Conservation (phyloP, 1,139 yeast genomes). For the Casaregolazyma lundiana region DNA sequence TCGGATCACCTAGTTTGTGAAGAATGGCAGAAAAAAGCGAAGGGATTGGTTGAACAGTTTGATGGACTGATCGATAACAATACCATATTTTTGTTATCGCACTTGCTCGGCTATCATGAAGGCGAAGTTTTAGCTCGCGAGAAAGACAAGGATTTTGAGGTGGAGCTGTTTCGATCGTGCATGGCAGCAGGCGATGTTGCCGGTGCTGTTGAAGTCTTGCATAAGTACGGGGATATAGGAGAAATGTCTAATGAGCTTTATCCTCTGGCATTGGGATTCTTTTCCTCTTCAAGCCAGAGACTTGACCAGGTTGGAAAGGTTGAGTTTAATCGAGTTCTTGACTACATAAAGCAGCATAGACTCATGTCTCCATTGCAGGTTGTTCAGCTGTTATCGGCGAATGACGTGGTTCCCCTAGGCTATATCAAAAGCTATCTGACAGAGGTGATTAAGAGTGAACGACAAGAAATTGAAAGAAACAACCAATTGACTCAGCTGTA, state of each 20-base stretch:
- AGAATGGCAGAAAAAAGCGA: slow-evolving; percentile 66
- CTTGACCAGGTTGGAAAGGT: slow-evolving; percentile 52
- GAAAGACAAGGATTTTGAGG: slow-evolving; percentile 48
- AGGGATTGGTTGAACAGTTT: slow-evolving; percentile 44
- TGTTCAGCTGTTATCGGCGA: slow-evolving; percentile 59
- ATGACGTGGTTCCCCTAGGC: slow-evolving; percentile 68
- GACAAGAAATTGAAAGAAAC: slow-evolving; percentile 65
- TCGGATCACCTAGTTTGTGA: slow-evolving; percentile 30
- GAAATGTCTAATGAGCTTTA: slow-evolving; percentile 50
- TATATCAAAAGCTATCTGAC: slow-evolving; percentile 65
- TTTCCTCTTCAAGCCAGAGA: slow-evolving; percentile 53
- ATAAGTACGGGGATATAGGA: slow-evolving; percentile 51
- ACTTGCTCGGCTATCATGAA: slow-evolving; percentile 37
- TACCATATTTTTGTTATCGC: slow-evolving; percentile 60
- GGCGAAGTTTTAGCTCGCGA: slow-evolving; percentile 23
- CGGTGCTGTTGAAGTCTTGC: slow-evolving; percentile 53
- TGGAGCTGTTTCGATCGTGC: slow-evolving; percentile 62
- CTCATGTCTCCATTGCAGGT: slow-evolving; percentile 73
- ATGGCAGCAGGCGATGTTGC: slow-evolving; percentile 54
- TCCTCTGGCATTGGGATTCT: slow-evolving; percentile 59
- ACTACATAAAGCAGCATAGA: slow-evolving; percentile 48
- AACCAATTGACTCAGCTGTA: slow-evolving; percentile 64
- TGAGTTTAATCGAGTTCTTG: slow-evolving; percentile 48
- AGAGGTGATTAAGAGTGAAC: slow-evolving; percentile 56
- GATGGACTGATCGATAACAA: slow-evolving; percentile 49